phyloP scores from a whole-genome alignment of 2,329 filamentous ascomycete genomes.

The Hypomyces rosellus region DNA sequence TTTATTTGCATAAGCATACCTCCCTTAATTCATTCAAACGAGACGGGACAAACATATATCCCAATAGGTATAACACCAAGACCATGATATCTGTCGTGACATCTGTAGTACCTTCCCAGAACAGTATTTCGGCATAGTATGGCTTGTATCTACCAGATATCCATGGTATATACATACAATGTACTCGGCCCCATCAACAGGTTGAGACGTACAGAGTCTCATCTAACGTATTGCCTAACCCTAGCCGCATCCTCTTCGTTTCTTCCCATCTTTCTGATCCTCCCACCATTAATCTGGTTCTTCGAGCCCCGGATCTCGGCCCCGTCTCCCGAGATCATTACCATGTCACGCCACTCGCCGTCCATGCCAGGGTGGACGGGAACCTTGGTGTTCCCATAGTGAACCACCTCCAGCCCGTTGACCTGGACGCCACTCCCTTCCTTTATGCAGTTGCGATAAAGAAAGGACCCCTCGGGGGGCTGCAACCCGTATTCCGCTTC shows the following conservation, averaged over 20 bases:
- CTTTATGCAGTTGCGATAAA: slow-evolving; percentile 5
- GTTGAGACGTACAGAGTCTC: too few species aligned
- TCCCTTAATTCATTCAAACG: too few species aligned
- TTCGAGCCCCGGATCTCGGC: slow-evolving; percentile 1
- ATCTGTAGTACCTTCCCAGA: too few species aligned
- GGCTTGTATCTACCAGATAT: too few species aligned
- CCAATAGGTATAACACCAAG: too few species aligned
- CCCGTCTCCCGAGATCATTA: not conserved
- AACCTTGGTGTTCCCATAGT: not conserved
- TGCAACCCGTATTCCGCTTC: not conserved
- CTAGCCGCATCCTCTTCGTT: not conserved
- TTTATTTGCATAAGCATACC: too few species aligned
- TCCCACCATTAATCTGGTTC: slow-evolving; percentile 7
- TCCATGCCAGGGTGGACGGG: slow-evolving; percentile 2
- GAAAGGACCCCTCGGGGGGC: not conserved
- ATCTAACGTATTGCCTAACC: too few species aligned
- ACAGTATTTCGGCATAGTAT: too few species aligned
- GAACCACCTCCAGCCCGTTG: slow-evolving; percentile 6
- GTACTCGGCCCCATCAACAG: too few species aligned
- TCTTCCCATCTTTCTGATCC: slow-evolving; percentile 4
- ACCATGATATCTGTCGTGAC: too few species aligned
- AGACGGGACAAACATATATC: too few species aligned
- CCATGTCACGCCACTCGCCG: slow-evolving; percentile 1
- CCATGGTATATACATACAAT: too few species aligned
- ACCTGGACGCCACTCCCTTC: not conserved